These are phyloP conservation scores for Lasiodiplodia gonubiensis DNA, from an alignment of 2,329 filamentous ascomycete genomes.

Conservation along the genomic window DNA sequence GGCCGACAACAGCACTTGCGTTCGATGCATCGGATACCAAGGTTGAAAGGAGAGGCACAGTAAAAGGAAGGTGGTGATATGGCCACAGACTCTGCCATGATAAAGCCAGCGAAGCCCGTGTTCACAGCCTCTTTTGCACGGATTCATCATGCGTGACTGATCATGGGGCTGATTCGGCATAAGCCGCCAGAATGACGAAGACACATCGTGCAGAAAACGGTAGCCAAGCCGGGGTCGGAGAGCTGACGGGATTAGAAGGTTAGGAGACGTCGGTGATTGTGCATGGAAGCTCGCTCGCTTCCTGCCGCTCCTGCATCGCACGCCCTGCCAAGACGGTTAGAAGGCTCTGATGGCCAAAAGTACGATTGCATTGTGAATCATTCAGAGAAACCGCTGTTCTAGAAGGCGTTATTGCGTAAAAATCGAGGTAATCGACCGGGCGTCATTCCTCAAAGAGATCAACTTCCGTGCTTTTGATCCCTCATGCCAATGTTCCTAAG, in stretches of 20 bases:
- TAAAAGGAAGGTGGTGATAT: background rate
- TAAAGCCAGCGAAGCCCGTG: background rate
- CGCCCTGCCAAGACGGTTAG: slow-evolving; percentile 1
- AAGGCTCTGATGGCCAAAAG: background rate
- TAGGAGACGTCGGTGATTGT: slow-evolving; percentile 9
- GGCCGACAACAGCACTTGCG: slow-evolving; percentile 8
- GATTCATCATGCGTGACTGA: background rate
- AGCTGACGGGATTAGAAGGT: background rate
- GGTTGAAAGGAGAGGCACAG: background rate
- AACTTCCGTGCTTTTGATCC: no score
- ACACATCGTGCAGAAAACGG: background rate
- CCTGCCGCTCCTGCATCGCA: slow-evolving; percentile 9
- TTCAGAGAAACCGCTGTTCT: background rate
- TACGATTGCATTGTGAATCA: background rate
- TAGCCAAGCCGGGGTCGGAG: background rate
- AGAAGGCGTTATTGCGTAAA: no score
- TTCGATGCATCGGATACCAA: background rate
- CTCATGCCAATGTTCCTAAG: no score
- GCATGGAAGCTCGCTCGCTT: slow-evolving; percentile 11
- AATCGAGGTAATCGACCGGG: no score
- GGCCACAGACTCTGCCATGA: background rate
- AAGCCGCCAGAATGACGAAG: background rate
- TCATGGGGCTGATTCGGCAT: background rate
- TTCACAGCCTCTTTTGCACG: background rate
- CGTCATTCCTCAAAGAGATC: no score